Percentiles rank a stretch among this genome's conserved stretches.
phyloP scores from a whole-genome alignment of 176 grass and related monocot genomes.

The Avena eriantha region DNA sequence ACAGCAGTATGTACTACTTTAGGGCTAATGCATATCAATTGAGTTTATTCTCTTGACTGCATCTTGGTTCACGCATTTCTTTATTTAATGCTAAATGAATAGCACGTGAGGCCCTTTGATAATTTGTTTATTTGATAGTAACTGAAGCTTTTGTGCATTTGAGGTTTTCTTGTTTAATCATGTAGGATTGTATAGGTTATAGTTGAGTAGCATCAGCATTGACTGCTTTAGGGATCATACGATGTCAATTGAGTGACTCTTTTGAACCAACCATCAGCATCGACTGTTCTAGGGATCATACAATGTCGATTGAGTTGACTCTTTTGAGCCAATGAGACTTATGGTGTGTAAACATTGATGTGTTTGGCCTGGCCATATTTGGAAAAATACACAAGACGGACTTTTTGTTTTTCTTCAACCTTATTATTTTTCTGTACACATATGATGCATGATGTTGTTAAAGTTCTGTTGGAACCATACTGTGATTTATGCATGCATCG shows the following conservation, averaged over 20 bases:
- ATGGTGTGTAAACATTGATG: constrained; percentile 6
- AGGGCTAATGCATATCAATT: constrained; percentile 5
- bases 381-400: neutral
- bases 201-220: neutral
- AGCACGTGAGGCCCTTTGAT: neutral
- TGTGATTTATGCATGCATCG: constrained; percentile 26
- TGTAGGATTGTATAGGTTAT: neutral
- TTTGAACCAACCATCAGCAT: constrained; percentile 1
- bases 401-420: constrained; percentile 15
- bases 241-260: neutral
- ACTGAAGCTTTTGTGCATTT: constrained; percentile 13
- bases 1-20: constrained; percentile 13
- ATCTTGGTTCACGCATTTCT: constrained; percentile 17
- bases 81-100: constrained; percentile 22
- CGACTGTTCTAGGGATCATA: neutral
- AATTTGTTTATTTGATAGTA: neutral
- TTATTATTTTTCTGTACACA: constrained; percentile 12
- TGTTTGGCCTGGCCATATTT: neutral
- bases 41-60: neutral
- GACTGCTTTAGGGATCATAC: neutral
- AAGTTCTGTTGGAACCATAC: constrained; percentile 16
- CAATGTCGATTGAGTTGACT: neutral
- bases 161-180: constrained; percentile 18
- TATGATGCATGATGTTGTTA: constrained; percentile 2
- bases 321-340: constrained; percentile 8